These are phyloP conservation scores for Diaporthe ampelina DNA, from an alignment of 2,329 filamentous ascomycete species.

Conservation along the genomic window DNA sequence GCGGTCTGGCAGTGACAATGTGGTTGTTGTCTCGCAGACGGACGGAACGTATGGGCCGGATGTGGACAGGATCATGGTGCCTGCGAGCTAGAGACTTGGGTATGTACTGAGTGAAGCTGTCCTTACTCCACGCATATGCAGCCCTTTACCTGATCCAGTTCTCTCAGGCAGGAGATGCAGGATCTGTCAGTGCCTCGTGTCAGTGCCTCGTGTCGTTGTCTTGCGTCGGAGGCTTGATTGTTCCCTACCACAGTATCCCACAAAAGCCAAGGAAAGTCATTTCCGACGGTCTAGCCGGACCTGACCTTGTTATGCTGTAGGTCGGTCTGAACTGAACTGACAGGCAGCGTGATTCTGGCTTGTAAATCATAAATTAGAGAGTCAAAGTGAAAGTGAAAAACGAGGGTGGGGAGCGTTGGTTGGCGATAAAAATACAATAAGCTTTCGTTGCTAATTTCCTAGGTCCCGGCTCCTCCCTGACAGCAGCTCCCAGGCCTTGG, in stretches of 20 bases:
- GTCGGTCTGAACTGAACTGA: not conserved
- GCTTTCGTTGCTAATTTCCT: not conserved
- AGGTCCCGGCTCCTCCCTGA: not conserved
- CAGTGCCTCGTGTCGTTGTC: not conserved
- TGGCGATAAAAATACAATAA: not conserved
- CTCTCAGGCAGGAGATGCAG: no score
- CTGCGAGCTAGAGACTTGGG: slow-evolving; percentile 44
- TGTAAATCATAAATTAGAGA: not conserved
- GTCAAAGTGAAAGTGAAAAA: not conserved
- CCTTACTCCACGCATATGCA: no score
- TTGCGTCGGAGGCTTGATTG: not conserved
- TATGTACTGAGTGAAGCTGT: not conserved
- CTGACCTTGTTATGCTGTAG: not conserved
- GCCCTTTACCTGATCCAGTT: no score
- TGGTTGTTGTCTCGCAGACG: slow-evolving; percentile 60
- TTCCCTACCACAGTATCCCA: not conserved
- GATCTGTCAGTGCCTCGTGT: not conserved
- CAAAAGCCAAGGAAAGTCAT: not conserved
- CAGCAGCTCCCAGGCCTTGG: not conserved
- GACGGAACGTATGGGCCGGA: slow-evolving; percentile 61
- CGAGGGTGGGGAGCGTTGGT: not conserved
- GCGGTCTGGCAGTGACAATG: slow-evolving; percentile 61
- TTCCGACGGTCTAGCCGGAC: not conserved
- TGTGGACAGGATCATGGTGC: slow-evolving; percentile 68
- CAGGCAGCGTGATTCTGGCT: not conserved